These are phyloP conservation scores for Nigrospora sphaerica DNA, from an alignment of 2,329 filamentous ascomycete genomes.

Conservation along the genomic window DNA sequence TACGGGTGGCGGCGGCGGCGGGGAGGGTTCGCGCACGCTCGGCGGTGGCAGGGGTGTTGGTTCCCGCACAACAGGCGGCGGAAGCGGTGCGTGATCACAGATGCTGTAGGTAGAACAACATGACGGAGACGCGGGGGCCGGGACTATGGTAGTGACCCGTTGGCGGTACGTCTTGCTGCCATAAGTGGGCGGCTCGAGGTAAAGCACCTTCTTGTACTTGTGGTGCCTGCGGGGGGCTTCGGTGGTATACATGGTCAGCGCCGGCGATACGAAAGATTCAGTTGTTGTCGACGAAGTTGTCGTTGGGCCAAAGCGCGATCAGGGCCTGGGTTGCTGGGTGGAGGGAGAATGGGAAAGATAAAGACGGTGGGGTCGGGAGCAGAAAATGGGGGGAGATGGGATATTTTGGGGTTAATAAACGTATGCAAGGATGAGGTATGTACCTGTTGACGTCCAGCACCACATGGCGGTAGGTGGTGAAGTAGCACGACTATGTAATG, in stretches of 20 bases:
- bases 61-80: too few species aligned
- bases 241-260: constrained; percentile 16
- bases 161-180: constrained; percentile 27
- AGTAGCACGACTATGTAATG: background rate
- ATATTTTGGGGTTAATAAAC: background rate
- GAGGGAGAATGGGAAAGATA: background rate
- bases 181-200: constrained; percentile 30
- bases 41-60: constrained; percentile 2
- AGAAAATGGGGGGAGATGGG: background rate
- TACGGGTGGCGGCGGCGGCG: constrained; percentile 8
- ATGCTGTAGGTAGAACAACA: too few species aligned
- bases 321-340: background rate
- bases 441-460: constrained; percentile 2
- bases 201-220: constrained; percentile 32
- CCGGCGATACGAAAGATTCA: background rate
- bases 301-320: background rate
- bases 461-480: background rate
- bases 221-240: constrained; percentile 23
- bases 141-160: constrained; percentile 30
- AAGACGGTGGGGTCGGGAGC: background rate
- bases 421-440: background rate
- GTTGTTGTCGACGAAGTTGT: background rate
- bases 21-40: background rate
- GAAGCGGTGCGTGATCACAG: too few species aligned
- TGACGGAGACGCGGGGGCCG: constrained; percentile 16